Evolutionary conservation across 495 filamentous ascomycete genomes (phyloP).

Genomic region (Neurospora terricola): DNA sequence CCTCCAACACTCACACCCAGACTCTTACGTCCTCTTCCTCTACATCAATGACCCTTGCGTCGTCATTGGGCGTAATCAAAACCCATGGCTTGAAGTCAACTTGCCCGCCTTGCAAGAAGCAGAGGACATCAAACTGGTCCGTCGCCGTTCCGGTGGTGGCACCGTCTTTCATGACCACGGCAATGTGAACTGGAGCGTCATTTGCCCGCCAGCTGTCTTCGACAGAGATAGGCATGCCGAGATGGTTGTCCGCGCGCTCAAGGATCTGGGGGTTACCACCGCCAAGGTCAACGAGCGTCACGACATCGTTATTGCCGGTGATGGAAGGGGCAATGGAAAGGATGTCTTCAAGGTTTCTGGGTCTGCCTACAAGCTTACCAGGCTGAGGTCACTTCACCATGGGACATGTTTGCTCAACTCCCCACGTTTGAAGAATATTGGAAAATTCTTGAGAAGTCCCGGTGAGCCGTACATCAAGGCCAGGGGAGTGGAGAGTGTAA

Average conservation of each 20-base stretch:
- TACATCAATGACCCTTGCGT: constrained; percentile 81
- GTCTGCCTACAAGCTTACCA: constrained; percentile 84
- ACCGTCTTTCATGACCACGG: constrained; percentile 88
- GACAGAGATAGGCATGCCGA: constrained; percentile 78
- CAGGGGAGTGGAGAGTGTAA: constrained; percentile 86
- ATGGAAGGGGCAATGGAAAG: constrained; percentile 1
- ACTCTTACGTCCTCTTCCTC: constrained; percentile 71
- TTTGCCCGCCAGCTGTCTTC: constrained; percentile 64
- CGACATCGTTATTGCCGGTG: constrained; percentile 70
- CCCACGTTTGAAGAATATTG: constrained; percentile 56
- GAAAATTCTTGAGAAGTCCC: constrained; percentile 58
- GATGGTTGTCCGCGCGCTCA: constrained; percentile 77
- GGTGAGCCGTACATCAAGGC: constrained; percentile 66
- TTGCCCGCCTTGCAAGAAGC: constrained; percentile 41
- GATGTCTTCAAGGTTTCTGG: constrained; percentile 73
- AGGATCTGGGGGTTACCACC: constrained; percentile 32
- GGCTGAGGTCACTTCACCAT: constrained; percentile 73
- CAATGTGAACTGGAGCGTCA: constrained; percentile 90
- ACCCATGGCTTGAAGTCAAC: constrained; percentile 90
- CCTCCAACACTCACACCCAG: constrained; percentile 55
- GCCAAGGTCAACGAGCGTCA: constrained; percentile 78
- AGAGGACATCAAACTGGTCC: constrained; percentile 43
- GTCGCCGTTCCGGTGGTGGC: constrained; percentile 79
- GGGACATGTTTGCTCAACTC: constrained; percentile 76
- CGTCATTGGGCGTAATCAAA: constrained; percentile 92